A percentile compares a stretch with the other conserved stretches of the same genome.
These are phyloP conservation scores for Byssochlamys sp. DNA, from an alignment of 2,329 filamentous ascomycete species.

Conservation along the genomic window DNA sequence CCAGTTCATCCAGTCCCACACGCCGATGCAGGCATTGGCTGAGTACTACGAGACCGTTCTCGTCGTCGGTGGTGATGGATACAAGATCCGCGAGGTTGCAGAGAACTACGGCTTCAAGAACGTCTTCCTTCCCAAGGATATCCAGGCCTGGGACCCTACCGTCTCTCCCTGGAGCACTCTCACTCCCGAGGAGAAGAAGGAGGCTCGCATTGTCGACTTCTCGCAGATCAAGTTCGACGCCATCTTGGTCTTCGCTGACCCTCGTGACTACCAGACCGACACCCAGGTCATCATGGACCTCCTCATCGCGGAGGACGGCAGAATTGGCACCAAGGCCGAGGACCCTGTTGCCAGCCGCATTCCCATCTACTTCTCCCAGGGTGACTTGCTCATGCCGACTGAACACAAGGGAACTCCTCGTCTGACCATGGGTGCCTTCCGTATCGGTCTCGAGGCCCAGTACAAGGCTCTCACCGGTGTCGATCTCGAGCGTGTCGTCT, in stretches of 20 bases:
- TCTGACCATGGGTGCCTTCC: slow-evolving; percentile 67
- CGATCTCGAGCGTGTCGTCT: slow-evolving; percentile 65
- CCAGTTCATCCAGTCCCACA: slow-evolving; percentile 70
- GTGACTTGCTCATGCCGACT: slow-evolving; percentile 55
- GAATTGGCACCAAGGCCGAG: slow-evolving; percentile 54
- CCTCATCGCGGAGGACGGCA: slow-evolving; percentile 58
- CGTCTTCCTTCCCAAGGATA: slow-evolving; percentile 64
- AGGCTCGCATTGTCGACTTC: slow-evolving; percentile 62
- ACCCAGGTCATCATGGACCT: slow-evolving; percentile 69
- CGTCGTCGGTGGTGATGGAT: slow-evolving; percentile 65
- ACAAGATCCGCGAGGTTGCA: slow-evolving; percentile 63
- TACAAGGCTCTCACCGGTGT: slow-evolving; percentile 53
- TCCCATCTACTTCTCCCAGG: slow-evolving; percentile 64
- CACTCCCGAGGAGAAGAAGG: slow-evolving; percentile 56
- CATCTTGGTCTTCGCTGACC: slow-evolving; percentile 66
- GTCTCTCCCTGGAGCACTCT: slow-evolving; percentile 62
- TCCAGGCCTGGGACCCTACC: slow-evolving; percentile 58
- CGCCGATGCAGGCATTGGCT: slow-evolving; percentile 63
- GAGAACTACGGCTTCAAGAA: slow-evolving; percentile 66
- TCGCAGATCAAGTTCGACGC: slow-evolving; percentile 61
- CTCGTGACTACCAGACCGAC: slow-evolving; percentile 64
- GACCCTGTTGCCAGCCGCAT: slow-evolving; percentile 58
- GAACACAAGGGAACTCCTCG: slow-evolving; percentile 54
- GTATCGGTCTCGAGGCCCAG: slow-evolving; percentile 62
- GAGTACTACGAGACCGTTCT: slow-evolving; percentile 71